These are phyloP conservation scores for Aphanomyces invadans DNA, from an alignment of 352 stramenopile species.

Conservation along the genomic window DNA sequence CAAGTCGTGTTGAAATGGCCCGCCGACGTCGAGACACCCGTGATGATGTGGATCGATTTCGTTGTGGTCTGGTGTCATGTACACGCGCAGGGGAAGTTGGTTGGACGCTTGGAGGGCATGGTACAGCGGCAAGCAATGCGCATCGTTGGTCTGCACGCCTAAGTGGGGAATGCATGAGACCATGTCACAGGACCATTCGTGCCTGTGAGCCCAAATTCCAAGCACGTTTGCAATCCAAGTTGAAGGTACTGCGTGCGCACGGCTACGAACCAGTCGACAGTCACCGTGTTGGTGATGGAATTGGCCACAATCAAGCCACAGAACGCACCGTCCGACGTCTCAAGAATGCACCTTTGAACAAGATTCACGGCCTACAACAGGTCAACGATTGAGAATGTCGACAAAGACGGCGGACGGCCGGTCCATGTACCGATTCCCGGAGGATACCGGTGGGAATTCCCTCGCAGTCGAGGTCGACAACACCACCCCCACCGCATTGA, in stretches of 20 bases:
- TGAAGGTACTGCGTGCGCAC: constrained; percentile 53
- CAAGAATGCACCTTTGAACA: constrained; percentile 60
- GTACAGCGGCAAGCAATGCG: constrained; percentile 75
- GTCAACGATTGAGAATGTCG: background rate
- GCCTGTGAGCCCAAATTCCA: constrained; percentile 68
- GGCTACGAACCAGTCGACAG: constrained; percentile 36
- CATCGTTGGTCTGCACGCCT: constrained; percentile 82
- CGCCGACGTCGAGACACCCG: constrained; percentile 10
- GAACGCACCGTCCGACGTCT: constrained; percentile 46
- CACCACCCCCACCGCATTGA: constrained; percentile 35
- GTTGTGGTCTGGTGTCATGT: constrained; percentile 61
- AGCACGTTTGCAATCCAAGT: constrained; percentile 52
- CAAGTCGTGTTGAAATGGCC: constrained; percentile 40
- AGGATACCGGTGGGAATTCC: constrained; percentile 55
- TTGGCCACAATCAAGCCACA: background rate
- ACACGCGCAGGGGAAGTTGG: constrained; percentile 64
- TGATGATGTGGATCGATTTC: constrained; percentile 44
- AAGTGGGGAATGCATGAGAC: background rate
- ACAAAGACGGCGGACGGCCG: background rate
- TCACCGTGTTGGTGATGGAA: background rate
- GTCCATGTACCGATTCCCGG: constrained; percentile 48
- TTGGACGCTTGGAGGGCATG: constrained; percentile 47
- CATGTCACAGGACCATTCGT: background rate
- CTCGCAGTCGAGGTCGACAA: constrained; percentile 55
- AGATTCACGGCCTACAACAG: constrained; percentile 49